phyloP scores from a whole-genome alignment of 2,329 filamentous ascomycete genomes.

The Verticillium nubilum region DNA sequence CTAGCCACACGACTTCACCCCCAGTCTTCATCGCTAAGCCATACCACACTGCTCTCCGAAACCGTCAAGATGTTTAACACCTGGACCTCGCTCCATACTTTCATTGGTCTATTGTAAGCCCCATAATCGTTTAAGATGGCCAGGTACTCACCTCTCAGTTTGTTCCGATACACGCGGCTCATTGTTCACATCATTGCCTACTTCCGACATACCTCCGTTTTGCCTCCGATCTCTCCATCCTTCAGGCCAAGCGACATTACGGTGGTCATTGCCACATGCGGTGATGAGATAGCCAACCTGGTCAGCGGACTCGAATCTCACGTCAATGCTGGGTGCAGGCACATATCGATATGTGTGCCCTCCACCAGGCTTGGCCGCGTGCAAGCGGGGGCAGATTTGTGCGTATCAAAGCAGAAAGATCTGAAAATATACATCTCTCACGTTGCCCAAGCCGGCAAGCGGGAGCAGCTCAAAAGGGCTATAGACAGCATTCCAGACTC shows the following conservation, averaged over 20 bases:
- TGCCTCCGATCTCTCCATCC: not conserved
- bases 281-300: not conserved
- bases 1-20: not conserved
- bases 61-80: not conserved
- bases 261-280: not conserved
- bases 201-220: not conserved
- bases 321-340: not conserved
- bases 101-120: not conserved
- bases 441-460: not conserved
- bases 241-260: not conserved
- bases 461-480: not conserved
- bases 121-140: not conserved
- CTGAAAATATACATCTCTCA: not conserved
- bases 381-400: not conserved
- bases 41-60: not conserved
- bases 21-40: not conserved
- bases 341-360: not conserved
- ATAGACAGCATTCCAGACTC: not conserved
- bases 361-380: not conserved
- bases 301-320: not conserved
- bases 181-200: not conserved
- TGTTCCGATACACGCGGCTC: not conserved
- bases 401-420: not conserved
- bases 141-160: not conserved
- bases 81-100: not conserved